Evolutionary conservation across 257 asterid genomes (phyloP), one percentile per base, ranked within the genome.

Genomic region (Solanum medicagineum): DNA sequence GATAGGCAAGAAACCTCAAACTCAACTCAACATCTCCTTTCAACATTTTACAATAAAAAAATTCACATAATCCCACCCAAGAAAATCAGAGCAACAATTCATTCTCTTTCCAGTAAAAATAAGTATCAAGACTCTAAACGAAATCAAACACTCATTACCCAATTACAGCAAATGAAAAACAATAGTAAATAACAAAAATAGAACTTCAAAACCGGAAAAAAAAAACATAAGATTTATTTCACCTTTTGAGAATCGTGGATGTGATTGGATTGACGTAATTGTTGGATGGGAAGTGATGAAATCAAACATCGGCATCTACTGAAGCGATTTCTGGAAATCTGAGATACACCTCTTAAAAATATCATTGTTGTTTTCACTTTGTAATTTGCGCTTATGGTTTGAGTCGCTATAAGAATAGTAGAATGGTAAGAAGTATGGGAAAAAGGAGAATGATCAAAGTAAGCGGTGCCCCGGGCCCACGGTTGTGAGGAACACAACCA

Each of bases 191-290:
- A 70, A 40, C 40, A 42, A 9, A 40, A 40, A 12, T 36, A 69
- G 8, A 69, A 16, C 13, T 7, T n/a, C n/a, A 3, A 26, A 7
- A 32, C 8, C 12, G 32, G 32, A 66, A 68, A 20, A 3, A 40
- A 80, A 45, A 11, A 36, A 36, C 40, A 36, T 36, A 36, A 26
- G 75, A 68, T 42, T 57, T 7, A 51, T 16, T 65, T 65, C 26
- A 88, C 89, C 91, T 88, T 82, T 73, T 10, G 85, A 85, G 87
- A 73, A 84, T 81, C 60, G 10, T 75, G 10, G 80, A 70, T 70
- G 54, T 42, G 80, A 70, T 70, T 40, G 80, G 80, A 70, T 42
- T 70, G 54, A 22, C 19, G 29, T 70, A 42, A 42, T 70, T 70
- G 54, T 42, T 42, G 80, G 26, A 85, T 70, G 12, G 29, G 19